Conservation (phyloP, 148 eudicot species). For the Cornus controversa region DNA sequence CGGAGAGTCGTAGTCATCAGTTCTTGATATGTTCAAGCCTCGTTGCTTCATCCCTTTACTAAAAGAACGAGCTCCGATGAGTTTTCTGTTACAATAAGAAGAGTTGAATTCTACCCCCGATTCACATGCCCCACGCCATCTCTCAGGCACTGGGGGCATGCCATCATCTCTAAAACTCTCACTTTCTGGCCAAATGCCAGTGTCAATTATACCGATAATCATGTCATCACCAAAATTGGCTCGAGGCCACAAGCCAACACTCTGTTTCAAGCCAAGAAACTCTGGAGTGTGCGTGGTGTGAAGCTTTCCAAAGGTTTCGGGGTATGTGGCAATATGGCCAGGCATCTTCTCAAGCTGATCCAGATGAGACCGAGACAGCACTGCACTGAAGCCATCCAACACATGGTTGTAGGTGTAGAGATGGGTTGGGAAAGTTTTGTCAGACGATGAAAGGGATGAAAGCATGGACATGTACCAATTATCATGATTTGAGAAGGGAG, state of each 20-base stretch:
- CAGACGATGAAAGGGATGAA: conserved; percentile 9
- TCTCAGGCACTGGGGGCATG: background rate
- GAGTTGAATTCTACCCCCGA: background rate
- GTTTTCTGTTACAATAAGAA: background rate
- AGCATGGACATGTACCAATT: conserved; percentile 23
- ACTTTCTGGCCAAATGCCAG: conserved; percentile 52
- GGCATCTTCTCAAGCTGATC: too few species aligned
- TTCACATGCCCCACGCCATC: background rate
- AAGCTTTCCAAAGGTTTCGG: conserved; percentile 8
- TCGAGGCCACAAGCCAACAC: conserved; percentile 12
- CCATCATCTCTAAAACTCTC: conserved; percentile 16
- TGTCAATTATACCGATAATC: conserved; percentile 47
- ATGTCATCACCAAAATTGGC: conserved; percentile 20
- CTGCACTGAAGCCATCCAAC: too few species aligned
- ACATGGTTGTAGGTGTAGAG: too few species aligned
- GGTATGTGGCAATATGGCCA: too few species aligned
- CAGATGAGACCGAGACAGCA: too few species aligned
- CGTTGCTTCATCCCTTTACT: conserved; percentile 10
- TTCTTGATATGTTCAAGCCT: conserved; percentile 7
- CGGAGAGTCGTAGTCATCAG: conserved; percentile 27
- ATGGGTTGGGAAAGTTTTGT: background rate
- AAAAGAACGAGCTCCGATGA: conserved; percentile 2
- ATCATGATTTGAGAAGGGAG: conserved; percentile 21
- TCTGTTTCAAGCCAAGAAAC: conserved; percentile 17
- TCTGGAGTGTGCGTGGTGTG: conserved; percentile 9